Base-by-base conservation (phyloP, 805 yeast genomes). In the Hyphopichia homilentoma region DNA sequence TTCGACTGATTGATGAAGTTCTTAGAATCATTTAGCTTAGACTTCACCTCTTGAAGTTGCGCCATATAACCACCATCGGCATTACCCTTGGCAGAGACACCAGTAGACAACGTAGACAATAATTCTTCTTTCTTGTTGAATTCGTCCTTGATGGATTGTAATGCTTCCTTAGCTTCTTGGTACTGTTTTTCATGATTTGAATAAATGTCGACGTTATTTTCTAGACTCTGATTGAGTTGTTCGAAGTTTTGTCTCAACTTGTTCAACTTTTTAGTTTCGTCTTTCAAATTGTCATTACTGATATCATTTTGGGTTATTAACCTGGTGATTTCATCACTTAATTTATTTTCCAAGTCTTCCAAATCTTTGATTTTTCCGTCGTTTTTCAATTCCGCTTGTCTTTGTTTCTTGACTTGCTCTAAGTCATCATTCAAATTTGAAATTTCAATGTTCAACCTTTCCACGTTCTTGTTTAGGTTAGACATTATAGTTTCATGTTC, bases 1-100 rank as follows among this genome's bases (percentile, higher is more conserved):
- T 70, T 70, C 13, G 77, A 64, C 43, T 80, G 81, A 37, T 81
- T 79, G 15, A 80, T 70, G 16, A 65, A 46, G 3, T 82, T 78
- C 21, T 70, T 68, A 1, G 77, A 60, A 14, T 73, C 70, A 28
- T 79, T 72, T 5, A 80, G 53, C 24, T 64, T 68, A 16, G 70
- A 70, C 44, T 81, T 81, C 6, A 77, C 78, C 29, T 75, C 78
- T 36, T 75, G 75, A 25, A 88, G 58, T 46, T 87, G 95, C 2
- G 80, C 71, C 40, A 70, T 61, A 55, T 85, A 89, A 6, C 96
- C 96, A 21, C 84, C 80, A 46, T 80, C 82, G 0, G 79, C 70
- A 21, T 65, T 69, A 34, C 94, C 96, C 38, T 76, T 79, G 0
- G 94, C 76, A 0, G 96, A 84, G n/a, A 89, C 79, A 47, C 97